These are phyloP conservation scores for Saturnispora besseyi DNA, from an alignment of 805 yeast species.

Conservation along the genomic window DNA sequence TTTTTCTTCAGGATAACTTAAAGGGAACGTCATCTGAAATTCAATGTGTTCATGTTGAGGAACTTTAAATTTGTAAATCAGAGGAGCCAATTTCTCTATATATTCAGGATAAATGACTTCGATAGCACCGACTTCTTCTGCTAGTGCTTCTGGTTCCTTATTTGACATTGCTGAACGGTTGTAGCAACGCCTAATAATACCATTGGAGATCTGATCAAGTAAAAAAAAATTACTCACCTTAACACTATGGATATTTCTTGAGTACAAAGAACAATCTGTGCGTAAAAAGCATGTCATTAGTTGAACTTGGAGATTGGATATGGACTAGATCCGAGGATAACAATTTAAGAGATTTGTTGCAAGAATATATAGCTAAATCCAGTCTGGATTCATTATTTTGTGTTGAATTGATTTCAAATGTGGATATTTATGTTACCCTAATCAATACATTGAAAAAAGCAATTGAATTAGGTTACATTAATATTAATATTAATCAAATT, in stretches of 20 bases:
- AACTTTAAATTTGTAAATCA: slow-evolving; percentile 37
- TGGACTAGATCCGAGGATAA: not conserved
- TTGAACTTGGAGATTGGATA: not conserved
- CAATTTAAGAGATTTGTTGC: not conserved
- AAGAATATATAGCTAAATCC: not conserved
- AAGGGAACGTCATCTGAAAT: slow-evolving; percentile 67
- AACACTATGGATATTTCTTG: not conserved
- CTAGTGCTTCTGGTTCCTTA: slow-evolving; percentile 26
- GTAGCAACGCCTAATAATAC: not conserved
- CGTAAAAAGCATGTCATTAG: not conserved
- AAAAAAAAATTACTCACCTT: not conserved
- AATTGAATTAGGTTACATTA: slow-evolving; percentile 40
- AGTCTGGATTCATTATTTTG: not conserved
- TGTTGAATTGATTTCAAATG: not conserved
- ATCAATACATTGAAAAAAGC: slow-evolving; percentile 89
- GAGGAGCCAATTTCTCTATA: slow-evolving; percentile 31
- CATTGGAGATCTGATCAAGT: not conserved
- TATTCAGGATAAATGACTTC: slow-evolving; percentile 80
- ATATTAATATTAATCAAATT: slow-evolving; percentile 4
- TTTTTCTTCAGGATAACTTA: slow-evolving; percentile 51
- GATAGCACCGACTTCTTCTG: slow-evolving; percentile 72
- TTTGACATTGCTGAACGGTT: not conserved
- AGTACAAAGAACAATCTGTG: not conserved
- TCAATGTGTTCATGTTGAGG: slow-evolving; percentile 56
- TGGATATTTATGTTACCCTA: slow-evolving; percentile 45